These are phyloP conservation scores for Aspergillus olivimuriae DNA, from an alignment of 495 filamentous ascomycete genomes.

Conservation along the genomic window DNA sequence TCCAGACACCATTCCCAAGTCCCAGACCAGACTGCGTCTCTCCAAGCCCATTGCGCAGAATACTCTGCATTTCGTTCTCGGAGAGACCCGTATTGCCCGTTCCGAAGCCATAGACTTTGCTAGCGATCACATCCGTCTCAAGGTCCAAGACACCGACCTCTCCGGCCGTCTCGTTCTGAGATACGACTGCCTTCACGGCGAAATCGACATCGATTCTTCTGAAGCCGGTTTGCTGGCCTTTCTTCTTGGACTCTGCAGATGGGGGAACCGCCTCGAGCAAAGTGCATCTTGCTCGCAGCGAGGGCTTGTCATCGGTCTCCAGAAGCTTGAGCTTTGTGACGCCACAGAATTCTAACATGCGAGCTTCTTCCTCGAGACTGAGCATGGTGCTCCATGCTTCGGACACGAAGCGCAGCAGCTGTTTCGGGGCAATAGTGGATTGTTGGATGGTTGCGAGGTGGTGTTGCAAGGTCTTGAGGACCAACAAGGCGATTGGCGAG, in stretches of 20 bases:
- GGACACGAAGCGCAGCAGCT: slow-evolving; percentile 34
- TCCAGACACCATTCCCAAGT: slow-evolving; percentile 38
- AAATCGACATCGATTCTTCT: slow-evolving; percentile 40
- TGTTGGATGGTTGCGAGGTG: slow-evolving; percentile 28
- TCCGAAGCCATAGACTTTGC: slow-evolving; percentile 42
- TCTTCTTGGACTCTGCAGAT: slow-evolving; percentile 14
- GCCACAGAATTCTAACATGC: slow-evolving; percentile 42
- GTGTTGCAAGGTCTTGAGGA: slow-evolving; percentile 32
- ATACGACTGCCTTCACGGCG: slow-evolving; percentile 27
- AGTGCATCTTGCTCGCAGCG: slow-evolving; percentile 35
- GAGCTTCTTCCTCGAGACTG: slow-evolving; percentile 38
- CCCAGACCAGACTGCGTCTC: slow-evolving; percentile 13
- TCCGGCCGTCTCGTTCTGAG: slow-evolving; percentile 4
- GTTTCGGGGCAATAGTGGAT: slow-evolving; percentile 25
- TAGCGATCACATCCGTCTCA: slow-evolving; percentile 35
- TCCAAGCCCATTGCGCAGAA: slow-evolving; percentile 28
- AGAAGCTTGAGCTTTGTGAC: slow-evolving; percentile 36
- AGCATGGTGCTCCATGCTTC: slow-evolving; percentile 35
- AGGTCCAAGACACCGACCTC: slow-evolving; percentile 29
- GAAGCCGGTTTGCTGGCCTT: slow-evolving; percentile 3
- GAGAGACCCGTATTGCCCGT: slow-evolving; percentile 25
- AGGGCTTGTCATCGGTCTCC: slow-evolving; percentile 24
- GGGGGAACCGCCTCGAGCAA: slow-evolving; percentile 24
- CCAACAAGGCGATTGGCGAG: slow-evolving; percentile 30
- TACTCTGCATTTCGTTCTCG: slow-evolving; percentile 32